Conservation (phyloP, 2,329 filamentous ascomycete species). For the Colletotrichum tropicale region DNA sequence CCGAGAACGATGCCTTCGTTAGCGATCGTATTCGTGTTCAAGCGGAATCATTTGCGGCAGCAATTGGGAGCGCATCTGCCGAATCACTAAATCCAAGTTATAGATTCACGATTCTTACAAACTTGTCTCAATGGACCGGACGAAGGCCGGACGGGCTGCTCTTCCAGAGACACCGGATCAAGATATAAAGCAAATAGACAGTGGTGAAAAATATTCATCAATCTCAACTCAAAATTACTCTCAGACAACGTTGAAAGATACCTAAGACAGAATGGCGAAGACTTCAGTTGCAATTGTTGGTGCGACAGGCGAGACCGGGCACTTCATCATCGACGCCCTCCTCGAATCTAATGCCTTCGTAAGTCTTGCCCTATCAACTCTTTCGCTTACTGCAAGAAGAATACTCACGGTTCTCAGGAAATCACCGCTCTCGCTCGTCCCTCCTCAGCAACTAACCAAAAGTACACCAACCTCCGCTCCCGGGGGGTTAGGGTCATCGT, state of each 20-base stretch:
- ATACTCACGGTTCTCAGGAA: constrained; percentile 35
- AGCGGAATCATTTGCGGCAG: neutral
- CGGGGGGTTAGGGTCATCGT: constrained; percentile 47
- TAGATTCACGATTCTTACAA: neutral
- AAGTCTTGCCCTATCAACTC: neutral
- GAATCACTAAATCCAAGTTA: neutral
- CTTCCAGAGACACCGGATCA: fast-evolving
- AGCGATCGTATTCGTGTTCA: neutral
- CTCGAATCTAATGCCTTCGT: constrained; percentile 33
- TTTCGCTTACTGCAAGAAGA: neutral
- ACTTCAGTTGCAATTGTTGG: constrained; percentile 37
- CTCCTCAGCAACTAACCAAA: constrained; percentile 46
- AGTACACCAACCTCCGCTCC: constrained; percentile 32
- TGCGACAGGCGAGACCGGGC: constrained; percentile 46
- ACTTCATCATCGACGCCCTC: constrained; percentile 40
- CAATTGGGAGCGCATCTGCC: neutral
- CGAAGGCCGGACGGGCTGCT: neutral
- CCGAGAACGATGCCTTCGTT: neutral
- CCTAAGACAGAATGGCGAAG: neutral
- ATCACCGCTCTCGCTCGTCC: constrained; percentile 50
- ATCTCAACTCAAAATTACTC: neutral
- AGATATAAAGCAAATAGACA: neutral
- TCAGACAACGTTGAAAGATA: neutral
- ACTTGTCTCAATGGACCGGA: neutral
- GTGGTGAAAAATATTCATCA: fast-evolving